Percentiles rank a stretch among this genome's conserved stretches.
Conservation (phyloP, 2,329 filamentous ascomycete species). For the Shiraia sp. region DNA sequence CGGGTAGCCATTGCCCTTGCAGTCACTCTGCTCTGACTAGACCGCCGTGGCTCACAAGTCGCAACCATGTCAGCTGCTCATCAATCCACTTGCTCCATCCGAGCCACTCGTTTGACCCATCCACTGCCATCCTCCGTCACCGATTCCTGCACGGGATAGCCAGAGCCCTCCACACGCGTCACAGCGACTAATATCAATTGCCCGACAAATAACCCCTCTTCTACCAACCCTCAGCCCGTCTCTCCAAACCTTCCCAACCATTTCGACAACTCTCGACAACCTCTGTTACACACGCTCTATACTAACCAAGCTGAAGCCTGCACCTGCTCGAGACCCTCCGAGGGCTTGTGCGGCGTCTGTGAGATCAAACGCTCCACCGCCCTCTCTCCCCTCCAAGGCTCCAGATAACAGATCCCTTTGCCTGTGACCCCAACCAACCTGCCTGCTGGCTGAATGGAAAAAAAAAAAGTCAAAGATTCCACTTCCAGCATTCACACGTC, state of each 20-base stretch:
- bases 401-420: conserved; percentile 14
- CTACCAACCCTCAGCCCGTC: neutral
- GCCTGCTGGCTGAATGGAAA: neutral
- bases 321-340: conserved; percentile 8
- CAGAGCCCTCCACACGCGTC: conserved; percentile 1
- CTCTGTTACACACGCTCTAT: conserved; percentile 4
- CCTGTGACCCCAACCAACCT: conserved; percentile 6
- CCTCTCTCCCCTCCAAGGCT: conserved; percentile 15
- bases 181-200: neutral
- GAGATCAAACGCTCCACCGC: conserved; percentile 18
- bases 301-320: conserved; percentile 4
- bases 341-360: conserved; percentile 17
- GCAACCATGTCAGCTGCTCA: conserved; percentile 4
- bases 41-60: neutral
- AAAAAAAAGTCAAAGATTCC: neutral
- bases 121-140: conserved; percentile 1
- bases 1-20: conserved; percentile 2
- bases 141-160: conserved; percentile 4
- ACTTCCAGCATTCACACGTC: too few species aligned
- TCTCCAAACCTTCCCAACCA: conserved; percentile 1
- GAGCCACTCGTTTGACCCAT: conserved; percentile 1
- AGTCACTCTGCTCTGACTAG: conserved; percentile 1
- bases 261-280: conserved; percentile 8
- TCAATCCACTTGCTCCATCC: conserved; percentile 1
- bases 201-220: too few species aligned